Evolutionary conservation across 306 rosid species (phyloP), one percentile per base, ranked within the genome.

Genomic region (Quercus engelmannii): DNA sequence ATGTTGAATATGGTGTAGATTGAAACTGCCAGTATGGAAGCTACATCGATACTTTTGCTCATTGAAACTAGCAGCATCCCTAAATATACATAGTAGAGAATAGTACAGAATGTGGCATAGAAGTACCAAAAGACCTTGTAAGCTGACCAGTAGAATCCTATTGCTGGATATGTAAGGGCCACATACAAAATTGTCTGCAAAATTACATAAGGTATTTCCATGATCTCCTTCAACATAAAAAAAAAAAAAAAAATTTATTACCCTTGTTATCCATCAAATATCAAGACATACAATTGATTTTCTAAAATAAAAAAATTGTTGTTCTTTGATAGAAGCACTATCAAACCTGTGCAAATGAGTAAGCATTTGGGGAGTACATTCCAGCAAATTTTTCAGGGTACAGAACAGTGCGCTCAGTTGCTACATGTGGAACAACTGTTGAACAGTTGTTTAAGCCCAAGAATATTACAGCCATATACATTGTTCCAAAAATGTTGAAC

Each of bases 301-400:
- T 55, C 43, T 19, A 26, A 28, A 21, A 73, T 79, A 26, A 23
- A 57, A 5, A 30, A 62, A 49, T 43, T 35, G 4, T 74, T 79
- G 3, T 51, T 76, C 26, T 65, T 82, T 55, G 9, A 71, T 75
- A 67, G 64, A 55, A 78, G 71, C 68, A 76, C 72, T 23, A 59
- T 28, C 85, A 62, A 80, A 91, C 97, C 92, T 92, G 97, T 54
- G 97, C 93, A 83, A 89, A 87, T 58, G 93, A 85, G 75, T 86
- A 92, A 43, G 93, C 94, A 81, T 58, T 84, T 75, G 93, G 80
- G 56, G 95, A 92, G 82, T 92, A 92, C 97, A 92, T 92, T 78
- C 97, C 97, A 18, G 95, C 92, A 65, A 92, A 92, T 67, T 86
- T 83, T 86, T 92, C 97, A 21, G 95, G 86, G 81, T 90, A 92